A percentile compares a stretch with the other conserved stretches of the same genome.
These are phyloP conservation scores for Cokeromyces recurvatus DNA, from an alignment of 371 early-diverging fungal species.

Conservation along the genomic window DNA sequence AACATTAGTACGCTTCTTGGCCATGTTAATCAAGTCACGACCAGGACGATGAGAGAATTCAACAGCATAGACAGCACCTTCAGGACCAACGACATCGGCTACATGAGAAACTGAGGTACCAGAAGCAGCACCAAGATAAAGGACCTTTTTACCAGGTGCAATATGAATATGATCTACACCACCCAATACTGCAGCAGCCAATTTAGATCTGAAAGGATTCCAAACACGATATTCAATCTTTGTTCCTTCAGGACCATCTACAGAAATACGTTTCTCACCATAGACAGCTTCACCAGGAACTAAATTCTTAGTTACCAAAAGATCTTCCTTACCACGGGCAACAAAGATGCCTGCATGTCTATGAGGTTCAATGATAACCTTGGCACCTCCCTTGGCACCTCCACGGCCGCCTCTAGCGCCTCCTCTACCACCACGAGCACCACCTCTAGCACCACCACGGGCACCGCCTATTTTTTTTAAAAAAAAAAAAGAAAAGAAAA, in stretches of 20 bases:
- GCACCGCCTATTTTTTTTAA: not conserved
- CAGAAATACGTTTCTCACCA: slow-evolving; percentile 98
- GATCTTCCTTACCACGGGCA: slow-evolving; percentile 99
- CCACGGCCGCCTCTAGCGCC: slow-evolving; percentile 35
- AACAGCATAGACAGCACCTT: slow-evolving; percentile 98
- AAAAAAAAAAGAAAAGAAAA: not conserved
- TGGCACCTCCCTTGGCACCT: slow-evolving; percentile 86
- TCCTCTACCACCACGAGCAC: slow-evolving; percentile 37
- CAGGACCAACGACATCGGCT: slow-evolving; percentile 97
- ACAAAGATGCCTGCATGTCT: slow-evolving; percentile 97
- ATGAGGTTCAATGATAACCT: slow-evolving; percentile 96
- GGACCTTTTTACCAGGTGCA: slow-evolving; percentile 96
- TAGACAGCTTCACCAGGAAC: slow-evolving; percentile 99
- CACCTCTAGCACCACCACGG: slow-evolving; percentile 20
- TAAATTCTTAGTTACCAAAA: slow-evolving; percentile 98
- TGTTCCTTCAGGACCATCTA: slow-evolving; percentile 91
- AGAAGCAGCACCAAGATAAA: slow-evolving; percentile 98
- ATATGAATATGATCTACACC: slow-evolving; percentile 98
- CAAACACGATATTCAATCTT: slow-evolving; percentile 99
- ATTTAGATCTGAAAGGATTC: slow-evolving; percentile 99
- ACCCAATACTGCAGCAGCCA: slow-evolving; percentile 99
- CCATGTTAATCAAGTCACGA: slow-evolving; percentile 99
- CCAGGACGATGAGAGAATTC: slow-evolving; percentile 99
- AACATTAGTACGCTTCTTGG: slow-evolving; percentile 99
- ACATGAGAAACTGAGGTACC: slow-evolving; percentile 99